Conservation (phyloP, 129 eudicot genomes). For the Gnaphalium uliginosum region DNA sequence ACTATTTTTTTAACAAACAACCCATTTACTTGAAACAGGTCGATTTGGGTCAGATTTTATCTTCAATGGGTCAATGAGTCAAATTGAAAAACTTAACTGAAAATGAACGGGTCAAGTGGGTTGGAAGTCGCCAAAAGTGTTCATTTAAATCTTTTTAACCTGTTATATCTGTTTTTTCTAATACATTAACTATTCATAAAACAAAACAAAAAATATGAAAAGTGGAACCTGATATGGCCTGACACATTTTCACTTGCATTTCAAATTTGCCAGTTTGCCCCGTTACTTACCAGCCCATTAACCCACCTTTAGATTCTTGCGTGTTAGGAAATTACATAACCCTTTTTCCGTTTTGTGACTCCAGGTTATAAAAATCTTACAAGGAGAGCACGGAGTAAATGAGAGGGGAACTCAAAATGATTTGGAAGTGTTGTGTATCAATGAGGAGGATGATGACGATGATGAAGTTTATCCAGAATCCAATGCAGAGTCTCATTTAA, state of each 20-base stretch:
- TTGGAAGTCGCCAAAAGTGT: neutral
- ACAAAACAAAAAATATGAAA: no score
- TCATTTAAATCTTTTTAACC: neutral
- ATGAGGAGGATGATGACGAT: constrained; percentile 38
- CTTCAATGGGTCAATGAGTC: neutral
- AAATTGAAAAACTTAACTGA: no score
- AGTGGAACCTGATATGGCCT: no score
- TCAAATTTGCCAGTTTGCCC: no score
- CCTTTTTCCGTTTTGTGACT: neutral
- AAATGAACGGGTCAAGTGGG: neutral
- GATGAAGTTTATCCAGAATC: constrained; percentile 92
- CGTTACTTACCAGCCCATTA: neutral
- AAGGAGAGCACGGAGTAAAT: constrained; percentile 58
- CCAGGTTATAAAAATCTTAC: constrained; percentile 45
- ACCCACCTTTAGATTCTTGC: neutral
- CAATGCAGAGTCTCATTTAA: constrained; percentile 69
- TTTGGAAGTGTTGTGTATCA: constrained; percentile 32
- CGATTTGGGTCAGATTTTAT: neutral
- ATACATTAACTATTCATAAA: no score
- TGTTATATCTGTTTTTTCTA: neutral
- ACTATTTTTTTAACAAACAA: no score
- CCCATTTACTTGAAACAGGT: neutral
- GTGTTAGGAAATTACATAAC: neutral
- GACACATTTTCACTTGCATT: no score
- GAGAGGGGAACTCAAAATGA: constrained; percentile 30